A percentile compares a stretch with the other conserved stretches of the same genome.
Conservation (phyloP, 495 filamentous ascomycete genomes). For the Amorphotheca resinae region DNA sequence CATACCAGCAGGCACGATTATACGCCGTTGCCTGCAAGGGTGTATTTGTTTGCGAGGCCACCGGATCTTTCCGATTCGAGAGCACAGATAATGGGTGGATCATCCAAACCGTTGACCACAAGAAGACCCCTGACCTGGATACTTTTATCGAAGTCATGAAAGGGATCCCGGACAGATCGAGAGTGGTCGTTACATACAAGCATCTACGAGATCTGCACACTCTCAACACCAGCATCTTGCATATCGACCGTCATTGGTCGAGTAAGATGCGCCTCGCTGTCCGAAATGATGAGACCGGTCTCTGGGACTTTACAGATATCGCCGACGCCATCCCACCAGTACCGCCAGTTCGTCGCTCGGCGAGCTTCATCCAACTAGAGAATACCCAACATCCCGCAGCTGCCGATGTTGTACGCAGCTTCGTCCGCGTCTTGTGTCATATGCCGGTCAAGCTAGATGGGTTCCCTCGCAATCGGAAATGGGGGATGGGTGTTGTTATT, state of each 20-base stretch:
- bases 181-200: constrained; percentile 89
- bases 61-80: constrained; percentile 90
- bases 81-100: constrained; percentile 86
- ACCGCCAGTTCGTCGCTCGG: constrained; percentile 57
- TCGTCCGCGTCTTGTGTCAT: constrained; percentile 80
- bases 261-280: constrained; percentile 87
- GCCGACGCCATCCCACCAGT: constrained; percentile 64
- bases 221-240: constrained; percentile 79
- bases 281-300: constrained; percentile 76
- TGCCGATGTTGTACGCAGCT: constrained; percentile 84
- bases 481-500: constrained; percentile 88
- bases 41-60: constrained; percentile 90
- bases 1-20: constrained; percentile 88
- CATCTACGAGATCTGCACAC: constrained; percentile 93
- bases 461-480: constrained; percentile 83
- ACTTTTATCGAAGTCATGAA: constrained; percentile 89
- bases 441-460: constrained; percentile 96
- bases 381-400: constrained; percentile 82
- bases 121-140: constrained; percentile 73
- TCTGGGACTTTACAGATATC: constrained; percentile 91
- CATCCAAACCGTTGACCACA: constrained; percentile 77
- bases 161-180: constrained; percentile 73
- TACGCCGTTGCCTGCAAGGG: constrained; percentile 87
- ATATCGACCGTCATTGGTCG: constrained; percentile 91
- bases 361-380: constrained; percentile 81